Conservation (phyloP, 2,329 filamentous ascomycete species). For the Leptodontidium sp. region DNA sequence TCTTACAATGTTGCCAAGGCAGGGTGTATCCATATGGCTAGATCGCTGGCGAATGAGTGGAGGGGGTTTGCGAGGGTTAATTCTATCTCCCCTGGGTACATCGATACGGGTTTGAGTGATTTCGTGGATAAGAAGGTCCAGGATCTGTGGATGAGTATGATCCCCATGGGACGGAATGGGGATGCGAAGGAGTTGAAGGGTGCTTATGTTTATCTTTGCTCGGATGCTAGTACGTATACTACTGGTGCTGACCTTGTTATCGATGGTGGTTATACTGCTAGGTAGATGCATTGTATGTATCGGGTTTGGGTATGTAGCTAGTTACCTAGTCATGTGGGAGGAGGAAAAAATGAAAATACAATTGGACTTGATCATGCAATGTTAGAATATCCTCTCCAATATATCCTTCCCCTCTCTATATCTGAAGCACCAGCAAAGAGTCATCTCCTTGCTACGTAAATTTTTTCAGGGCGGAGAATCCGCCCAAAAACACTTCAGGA, state of each 20-base stretch:
- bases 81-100: conserved; percentile 73
- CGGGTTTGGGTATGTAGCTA: not conserved
- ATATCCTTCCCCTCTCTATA: too few relatives aligned
- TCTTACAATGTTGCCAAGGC: conserved; percentile 73
- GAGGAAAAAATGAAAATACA: too few relatives aligned
- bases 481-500: too few relatives aligned
- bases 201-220: conserved; percentile 58
- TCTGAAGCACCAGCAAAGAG: too few relatives aligned
- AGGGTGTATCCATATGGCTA: conserved; percentile 69
- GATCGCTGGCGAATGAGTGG: conserved; percentile 74
- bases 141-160: conserved; percentile 66
- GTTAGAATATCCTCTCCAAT: too few relatives aligned
- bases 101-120: conserved; percentile 69
- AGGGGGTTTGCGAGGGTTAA: conserved; percentile 74
- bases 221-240: conserved; percentile 56
- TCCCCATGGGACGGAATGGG: conserved; percentile 65
- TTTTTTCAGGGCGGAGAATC: too few relatives aligned
- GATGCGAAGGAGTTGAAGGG: conserved; percentile 71
- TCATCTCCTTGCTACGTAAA: too few relatives aligned
- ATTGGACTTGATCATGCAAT: too few relatives aligned
- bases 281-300: conserved; percentile 26
- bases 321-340: not conserved
- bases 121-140: conserved; percentile 67
- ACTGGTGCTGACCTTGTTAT: conserved; percentile 59
- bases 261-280: conserved; percentile 54